Evolutionary conservation across 1,284 basidiomycete genomes (phyloP), one percentile per base, ranked within the genome.

Genomic region (Fomitopsis schrenkii): DNA sequence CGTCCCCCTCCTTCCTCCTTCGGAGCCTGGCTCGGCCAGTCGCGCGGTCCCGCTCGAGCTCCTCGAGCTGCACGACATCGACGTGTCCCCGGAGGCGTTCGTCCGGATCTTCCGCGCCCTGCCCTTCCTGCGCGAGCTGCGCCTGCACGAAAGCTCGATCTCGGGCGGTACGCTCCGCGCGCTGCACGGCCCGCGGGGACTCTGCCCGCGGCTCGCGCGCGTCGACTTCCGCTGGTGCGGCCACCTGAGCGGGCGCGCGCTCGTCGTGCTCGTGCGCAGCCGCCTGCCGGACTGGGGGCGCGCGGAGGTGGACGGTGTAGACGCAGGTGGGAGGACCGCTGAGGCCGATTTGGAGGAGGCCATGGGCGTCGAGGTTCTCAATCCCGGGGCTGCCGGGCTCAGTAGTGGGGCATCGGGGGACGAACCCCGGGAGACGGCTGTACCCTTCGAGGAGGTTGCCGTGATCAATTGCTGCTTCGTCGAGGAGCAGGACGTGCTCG

Each of bases 141-240:
- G 79, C 53, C 73, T 88, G 45, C 86, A 87, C 69, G 84, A 86
- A 66, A 83, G 82, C 60, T 84, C 86, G 44, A 81, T 88, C 62
- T 72, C 81, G 19, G 81, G 86, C 67, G 71, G 72, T n/a, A 77
- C 80, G 30, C 63, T 88, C 8, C 65, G 68, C 10, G 63, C 72
- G 46, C 68, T 88, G 28, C 67, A 72, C 35, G 79, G 79, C 2
- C 73, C 76, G n/a, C 63, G 61, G 12, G 78, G 77, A 4, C 67
- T 79, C 17, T 87, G 84, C 62, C 85, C 82, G 22, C 71, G 67
- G 57, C 77, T 88, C 33, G 69, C 70, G 45, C 72, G 72, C 50
- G 68, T 89, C 55, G 84, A 87, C 68, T 71, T 88, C 53, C 78
- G 85, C 28, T 88, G 85, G 85, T 88, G 86, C 65, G 78, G 80